These are phyloP conservation scores for Hypoxylon fragiforme DNA, from an alignment of 495 filamentous ascomycete genomes.

Conservation along the genomic window DNA sequence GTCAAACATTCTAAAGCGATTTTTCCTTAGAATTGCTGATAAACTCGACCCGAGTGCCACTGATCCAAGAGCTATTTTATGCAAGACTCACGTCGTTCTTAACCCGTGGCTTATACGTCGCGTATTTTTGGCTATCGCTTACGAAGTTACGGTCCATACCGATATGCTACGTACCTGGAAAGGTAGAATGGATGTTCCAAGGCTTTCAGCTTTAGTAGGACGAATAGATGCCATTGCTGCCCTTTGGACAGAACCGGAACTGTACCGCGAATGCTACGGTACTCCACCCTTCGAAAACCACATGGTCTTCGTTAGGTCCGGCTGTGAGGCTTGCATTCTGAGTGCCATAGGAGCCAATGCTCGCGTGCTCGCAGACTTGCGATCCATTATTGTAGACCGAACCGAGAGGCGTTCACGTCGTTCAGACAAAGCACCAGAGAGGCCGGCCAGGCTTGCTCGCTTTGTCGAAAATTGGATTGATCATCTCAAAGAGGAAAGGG, in stretches of 20 bases:
- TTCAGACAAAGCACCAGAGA: not conserved
- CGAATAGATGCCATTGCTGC: conserved; percentile 39
- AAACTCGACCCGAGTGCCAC: conserved; percentile 19
- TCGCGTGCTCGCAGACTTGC: conserved; percentile 41
- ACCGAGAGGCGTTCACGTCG: conserved; percentile 19
- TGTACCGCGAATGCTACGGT: conserved; percentile 38
- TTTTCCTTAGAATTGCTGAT: conserved; percentile 31
- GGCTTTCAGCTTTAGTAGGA: conserved; percentile 35
- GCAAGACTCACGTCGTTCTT: conserved; percentile 39
- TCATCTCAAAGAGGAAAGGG: conserved; percentile 12
- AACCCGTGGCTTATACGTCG: conserved; percentile 42
- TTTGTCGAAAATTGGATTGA: conserved; percentile 50
- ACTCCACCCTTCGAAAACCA: conserved; percentile 24
- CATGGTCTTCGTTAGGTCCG: conserved; percentile 34
- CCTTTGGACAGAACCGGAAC: conserved; percentile 39
- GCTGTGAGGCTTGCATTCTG: conserved; percentile 54
- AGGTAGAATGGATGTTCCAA: conserved; percentile 7
- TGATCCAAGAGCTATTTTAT: conserved; percentile 40
- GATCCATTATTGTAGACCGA: conserved; percentile 42
- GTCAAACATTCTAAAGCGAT: conserved; percentile 26
- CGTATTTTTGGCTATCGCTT: conserved; percentile 39
- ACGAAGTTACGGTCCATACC: conserved; percentile 42
- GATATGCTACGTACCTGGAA: conserved; percentile 29
- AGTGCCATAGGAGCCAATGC: conserved; percentile 44
- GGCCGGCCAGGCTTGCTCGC: conserved; percentile 35